Evolutionary conservation across 2,329 filamentous ascomycete species (phyloP), one percentile per base, ranked within the genome.

Genomic region (Salinomyces thailandicus): DNA sequence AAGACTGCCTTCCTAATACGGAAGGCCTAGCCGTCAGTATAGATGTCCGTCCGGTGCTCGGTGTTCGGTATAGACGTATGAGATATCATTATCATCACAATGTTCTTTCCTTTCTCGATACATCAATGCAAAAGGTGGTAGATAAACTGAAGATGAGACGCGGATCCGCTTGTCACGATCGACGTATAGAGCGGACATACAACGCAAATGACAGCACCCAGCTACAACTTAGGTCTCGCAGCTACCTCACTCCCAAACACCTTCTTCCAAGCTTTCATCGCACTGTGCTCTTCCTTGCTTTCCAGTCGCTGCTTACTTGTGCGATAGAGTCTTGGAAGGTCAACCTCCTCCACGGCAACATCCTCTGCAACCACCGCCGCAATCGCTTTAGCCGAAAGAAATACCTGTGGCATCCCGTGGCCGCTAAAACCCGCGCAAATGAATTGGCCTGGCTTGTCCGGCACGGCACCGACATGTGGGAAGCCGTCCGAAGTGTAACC

Each of bases 371-470:
- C 42, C 64, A 71, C 68, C 16, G 51, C 41, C 2, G 58, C 62
- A 6, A 70, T 29, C 0, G 58, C 64, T 41, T 63, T 61, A 5
- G 59, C 59, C 4, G 58, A 50, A 0, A 66, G 51, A 14, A 63
- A 63, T 13, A 69, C 61, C 16, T 65, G 47, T 0, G 66, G 61
- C 68, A 73, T 73, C 0, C 69, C 70, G 37, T 71, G 67, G 0
- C 70, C 69, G 18, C 62, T 64, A 41, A 71, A 72, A 0, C 69
- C 69, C 0, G 62, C 67, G 15, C 67, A 50, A n/a, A 72, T 54
- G 31, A 60, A 66, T 42, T 67, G 60, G 5, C 57, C 58, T 2
- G 53, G 37, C 31, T 55, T 58, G 0, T 51, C 59, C 0, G 68
- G 68, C 0, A 72, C 53, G 0, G 46, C 43, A 0, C 68, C 68